These are phyloP conservation scores for Hemileccinum impolitum DNA, from an alignment of 768 basidiomycete species.

Conservation along the genomic window DNA sequence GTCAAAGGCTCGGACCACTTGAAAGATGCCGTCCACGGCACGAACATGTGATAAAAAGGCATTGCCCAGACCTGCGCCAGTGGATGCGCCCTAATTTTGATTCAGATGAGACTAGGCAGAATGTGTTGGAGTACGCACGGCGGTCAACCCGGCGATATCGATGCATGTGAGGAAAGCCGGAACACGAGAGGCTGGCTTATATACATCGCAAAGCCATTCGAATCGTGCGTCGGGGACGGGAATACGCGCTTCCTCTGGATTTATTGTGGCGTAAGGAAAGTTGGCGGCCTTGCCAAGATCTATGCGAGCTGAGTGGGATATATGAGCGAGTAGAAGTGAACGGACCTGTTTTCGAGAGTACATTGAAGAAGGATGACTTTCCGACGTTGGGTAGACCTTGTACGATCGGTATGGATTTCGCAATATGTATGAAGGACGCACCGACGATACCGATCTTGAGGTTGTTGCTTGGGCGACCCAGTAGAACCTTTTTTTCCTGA, in stretches of 20 bases:
- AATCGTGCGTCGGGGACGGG: slow-evolving; percentile 93
- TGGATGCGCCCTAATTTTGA: slow-evolving; percentile 77
- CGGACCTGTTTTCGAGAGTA: slow-evolving; percentile 84
- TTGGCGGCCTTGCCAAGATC: slow-evolving; percentile 95
- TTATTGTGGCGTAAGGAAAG: slow-evolving; percentile 94
- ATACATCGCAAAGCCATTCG: slow-evolving; percentile 87
- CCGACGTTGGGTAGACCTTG: slow-evolving; percentile 93
- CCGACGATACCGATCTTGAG: slow-evolving; percentile 99
- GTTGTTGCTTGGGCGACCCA: slow-evolving; percentile 95
- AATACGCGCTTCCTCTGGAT: slow-evolving; percentile 94
- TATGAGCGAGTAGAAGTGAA: slow-evolving; percentile 3
- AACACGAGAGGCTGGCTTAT: slow-evolving; percentile 85
- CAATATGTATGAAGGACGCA: slow-evolving; percentile 37
- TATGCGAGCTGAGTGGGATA: slow-evolving; percentile 25
- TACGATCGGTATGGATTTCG: slow-evolving; percentile 5
- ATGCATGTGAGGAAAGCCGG: slow-evolving; percentile 97
- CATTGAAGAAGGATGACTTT: slow-evolving; percentile 99
- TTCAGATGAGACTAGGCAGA: slow-evolving; percentile 15
- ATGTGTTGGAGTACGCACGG: slow-evolving; percentile 48
- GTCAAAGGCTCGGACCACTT: slow-evolving; percentile 96
- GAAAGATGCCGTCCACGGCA: slow-evolving; percentile 98
- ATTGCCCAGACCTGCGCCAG: slow-evolving; percentile 96
- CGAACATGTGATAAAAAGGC: slow-evolving; percentile 97
- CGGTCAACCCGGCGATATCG: slow-evolving; percentile 97
- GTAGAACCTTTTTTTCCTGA: slow-evolving; percentile 78